These are phyloP conservation scores for Paxillus ammoniavirescens DNA, from an alignment of 768 basidiomycete genomes.

Conservation along the genomic window DNA sequence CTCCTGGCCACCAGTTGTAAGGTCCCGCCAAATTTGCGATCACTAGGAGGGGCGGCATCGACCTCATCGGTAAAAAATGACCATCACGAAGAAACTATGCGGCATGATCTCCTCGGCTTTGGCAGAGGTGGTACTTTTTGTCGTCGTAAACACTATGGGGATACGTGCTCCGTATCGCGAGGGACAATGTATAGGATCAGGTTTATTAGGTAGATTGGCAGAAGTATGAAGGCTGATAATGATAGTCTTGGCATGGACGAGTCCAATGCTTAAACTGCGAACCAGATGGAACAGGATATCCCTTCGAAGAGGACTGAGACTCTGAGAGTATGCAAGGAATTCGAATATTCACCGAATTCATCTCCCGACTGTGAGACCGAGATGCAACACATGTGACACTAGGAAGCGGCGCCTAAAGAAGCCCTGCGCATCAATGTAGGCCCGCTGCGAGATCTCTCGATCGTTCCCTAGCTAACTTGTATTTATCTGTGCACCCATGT, in stretches of 20 bases:
- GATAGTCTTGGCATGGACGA: constrained; percentile 47
- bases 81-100: too few relatives aligned
- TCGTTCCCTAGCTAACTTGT: constrained; percentile 14
- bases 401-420: constrained; percentile 51
- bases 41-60: constrained; percentile 62
- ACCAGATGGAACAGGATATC: constrained; percentile 48
- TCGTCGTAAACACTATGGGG: constrained; percentile 74
- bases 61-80: constrained; percentile 57
- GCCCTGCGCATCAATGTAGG: constrained; percentile 48
- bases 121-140: constrained; percentile 54
- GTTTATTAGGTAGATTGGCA: constrained; percentile 43
- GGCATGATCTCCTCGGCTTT: constrained; percentile 34
- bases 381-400: constrained; percentile 38
- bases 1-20: constrained; percentile 4
- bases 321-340: constrained; percentile 72
- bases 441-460: constrained; percentile 19
- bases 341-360: constrained; percentile 44
- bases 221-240: constrained; percentile 58
- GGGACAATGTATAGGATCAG: constrained; percentile 47
- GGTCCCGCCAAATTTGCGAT: constrained; percentile 46
- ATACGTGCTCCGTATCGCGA: constrained; percentile 71
- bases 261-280: constrained; percentile 37
- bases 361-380: constrained; percentile 47
- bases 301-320: too few relatives aligned
- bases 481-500: constrained; percentile 54